A percentile compares a stretch with the other conserved stretches of the same genome.
These are phyloP conservation scores for Saccharomyces hybrid DNA, from an alignment of 1,139 yeast species.

Conservation along the genomic window DNA sequence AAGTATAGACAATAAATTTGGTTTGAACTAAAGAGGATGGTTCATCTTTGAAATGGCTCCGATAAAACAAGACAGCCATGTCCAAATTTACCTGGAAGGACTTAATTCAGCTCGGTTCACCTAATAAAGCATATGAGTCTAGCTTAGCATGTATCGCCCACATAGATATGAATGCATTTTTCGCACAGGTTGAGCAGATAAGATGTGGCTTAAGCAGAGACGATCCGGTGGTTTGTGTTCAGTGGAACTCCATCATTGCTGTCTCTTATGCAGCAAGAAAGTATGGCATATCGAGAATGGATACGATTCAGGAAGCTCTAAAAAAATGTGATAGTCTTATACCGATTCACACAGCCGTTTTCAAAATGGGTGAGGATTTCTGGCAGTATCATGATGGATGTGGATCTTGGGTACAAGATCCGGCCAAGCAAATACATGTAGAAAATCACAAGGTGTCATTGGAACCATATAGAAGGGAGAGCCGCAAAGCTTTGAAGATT, in stretches of 20 bases:
- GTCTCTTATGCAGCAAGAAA: constrained; percentile 84
- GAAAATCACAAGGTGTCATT: constrained; percentile 71
- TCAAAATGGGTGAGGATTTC: constrained; percentile 72
- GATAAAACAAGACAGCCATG: background rate
- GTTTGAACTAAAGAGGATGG: background rate
- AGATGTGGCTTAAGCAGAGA: constrained; percentile 55
- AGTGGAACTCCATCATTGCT: constrained; percentile 86
- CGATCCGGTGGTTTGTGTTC: constrained; percentile 90
- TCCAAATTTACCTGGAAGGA: constrained; percentile 43
- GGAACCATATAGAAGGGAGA: constrained; percentile 86
- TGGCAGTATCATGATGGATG: constrained; percentile 62
- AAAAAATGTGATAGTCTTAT: constrained; percentile 68
- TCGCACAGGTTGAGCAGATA: constrained; percentile 87
- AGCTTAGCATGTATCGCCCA: constrained; percentile 80
- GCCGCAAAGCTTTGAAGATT: constrained; percentile 66
- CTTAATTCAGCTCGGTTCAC: constrained; percentile 41
- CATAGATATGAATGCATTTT: constrained; percentile 88
- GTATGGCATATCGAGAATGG: constrained; percentile 76
- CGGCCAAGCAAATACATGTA: constrained; percentile 35
- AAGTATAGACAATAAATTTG: constrained; percentile 1
- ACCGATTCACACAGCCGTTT: constrained; percentile 90
- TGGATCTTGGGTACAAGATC: constrained; percentile 30
- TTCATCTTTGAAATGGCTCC: background rate
- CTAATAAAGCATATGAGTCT: constrained; percentile 44
- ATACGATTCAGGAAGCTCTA: constrained; percentile 56